Percentiles rank a stretch among this genome's conserved stretches.
phyloP scores from a whole-genome alignment of 2,329 filamentous ascomycete genomes.

The Clonostachys sp. region DNA sequence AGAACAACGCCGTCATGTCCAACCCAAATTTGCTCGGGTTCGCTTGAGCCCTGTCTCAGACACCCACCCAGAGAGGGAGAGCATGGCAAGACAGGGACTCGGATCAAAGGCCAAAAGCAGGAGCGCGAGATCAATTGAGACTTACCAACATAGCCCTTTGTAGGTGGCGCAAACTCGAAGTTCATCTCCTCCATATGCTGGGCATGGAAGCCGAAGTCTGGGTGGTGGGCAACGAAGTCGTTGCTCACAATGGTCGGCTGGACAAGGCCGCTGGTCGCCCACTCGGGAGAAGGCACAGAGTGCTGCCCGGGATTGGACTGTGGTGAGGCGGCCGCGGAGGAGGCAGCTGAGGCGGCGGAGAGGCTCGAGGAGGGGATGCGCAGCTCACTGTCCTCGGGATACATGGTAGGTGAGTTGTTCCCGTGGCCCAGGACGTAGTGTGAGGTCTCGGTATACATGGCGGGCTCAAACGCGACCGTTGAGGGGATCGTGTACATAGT shows the following conservation, averaged over 20 bases:
- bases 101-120: background rate
- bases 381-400: constrained; percentile 46
- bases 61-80: too few species aligned
- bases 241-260: constrained; percentile 60
- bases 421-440: constrained; percentile 36
- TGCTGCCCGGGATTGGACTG: constrained; percentile 56
- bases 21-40: too few species aligned
- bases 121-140: constrained; percentile 15
- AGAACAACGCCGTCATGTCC: too few species aligned
- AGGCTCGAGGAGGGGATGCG: constrained; percentile 50
- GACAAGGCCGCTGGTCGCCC: constrained; percentile 43
- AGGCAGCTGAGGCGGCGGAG: constrained; percentile 57
- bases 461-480: constrained; percentile 38
- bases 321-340: constrained; percentile 64
- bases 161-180: constrained; percentile 37
- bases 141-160: constrained; percentile 56
- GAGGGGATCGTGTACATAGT: constrained; percentile 26
- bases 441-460: constrained; percentile 40
- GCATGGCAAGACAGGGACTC: too few species aligned
- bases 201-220: constrained; percentile 49
- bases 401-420: constrained; percentile 42
- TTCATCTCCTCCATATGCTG: constrained; percentile 45
- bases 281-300: constrained; percentile 50
- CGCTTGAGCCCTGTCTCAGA: too few species aligned
- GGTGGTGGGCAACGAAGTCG: constrained; percentile 44